These are phyloP conservation scores for Saccharomycopsis amapae DNA, from an alignment of 805 yeast species.

Conservation along the genomic window DNA sequence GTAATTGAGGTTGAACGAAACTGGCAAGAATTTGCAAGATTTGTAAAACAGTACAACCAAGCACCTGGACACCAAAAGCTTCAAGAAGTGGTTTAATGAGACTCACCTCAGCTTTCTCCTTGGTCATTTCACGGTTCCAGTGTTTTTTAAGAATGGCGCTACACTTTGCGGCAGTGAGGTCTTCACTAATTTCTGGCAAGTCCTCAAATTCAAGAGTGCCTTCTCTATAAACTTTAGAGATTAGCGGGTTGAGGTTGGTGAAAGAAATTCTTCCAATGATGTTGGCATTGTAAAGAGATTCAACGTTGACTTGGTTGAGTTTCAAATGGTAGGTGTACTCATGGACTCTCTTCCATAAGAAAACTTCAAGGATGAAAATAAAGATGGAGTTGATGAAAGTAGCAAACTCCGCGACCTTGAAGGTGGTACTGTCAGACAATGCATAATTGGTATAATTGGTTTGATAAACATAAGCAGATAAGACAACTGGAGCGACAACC, in stretches of 20 bases:
- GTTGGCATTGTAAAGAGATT: constrained; percentile 3
- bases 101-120: constrained; percentile 21
- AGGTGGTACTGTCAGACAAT: neutral
- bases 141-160: constrained; percentile 27
- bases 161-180: constrained; percentile 31
- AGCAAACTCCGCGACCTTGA: constrained; percentile 1
- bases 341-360: constrained; percentile 13
- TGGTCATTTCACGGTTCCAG: constrained; percentile 33
- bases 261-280: constrained; percentile 35
- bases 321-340: constrained; percentile 12
- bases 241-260: constrained; percentile 42
- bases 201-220: constrained; percentile 35
- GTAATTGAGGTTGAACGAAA: constrained; percentile 51
- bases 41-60: constrained; percentile 32
- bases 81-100: constrained; percentile 34
- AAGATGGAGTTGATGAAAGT: constrained; percentile 4
- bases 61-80: constrained; percentile 34
- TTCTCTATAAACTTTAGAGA: constrained; percentile 33
- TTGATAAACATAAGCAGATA: constrained; percentile 11
- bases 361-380: constrained; percentile 11
- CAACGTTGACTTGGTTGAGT: constrained; percentile 14
- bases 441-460: constrained; percentile 11
- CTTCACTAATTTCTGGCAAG: constrained; percentile 36
- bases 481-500: constrained; percentile 9
- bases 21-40: constrained; percentile 33